Conservation (phyloP, 2,329 filamentous ascomycete genomes). For the Lecanicillium sp. region DNA sequence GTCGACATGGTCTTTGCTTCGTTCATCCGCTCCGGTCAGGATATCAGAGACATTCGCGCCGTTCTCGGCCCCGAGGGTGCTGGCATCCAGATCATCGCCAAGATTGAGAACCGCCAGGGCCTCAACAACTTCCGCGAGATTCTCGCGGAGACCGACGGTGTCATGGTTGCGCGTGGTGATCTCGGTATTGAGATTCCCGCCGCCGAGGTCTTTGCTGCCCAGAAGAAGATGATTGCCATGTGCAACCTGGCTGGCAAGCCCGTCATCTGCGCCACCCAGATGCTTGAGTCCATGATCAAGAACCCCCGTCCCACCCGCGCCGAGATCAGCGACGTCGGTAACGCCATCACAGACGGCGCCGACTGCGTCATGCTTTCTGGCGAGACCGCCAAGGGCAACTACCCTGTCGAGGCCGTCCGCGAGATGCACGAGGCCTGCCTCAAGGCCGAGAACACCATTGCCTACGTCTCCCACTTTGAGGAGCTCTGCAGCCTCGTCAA, state of each 20-base stretch:
- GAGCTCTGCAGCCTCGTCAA: conserved; percentile 81
- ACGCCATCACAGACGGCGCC: conserved; percentile 93
- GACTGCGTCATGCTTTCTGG: conserved; percentile 99
- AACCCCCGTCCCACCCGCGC: conserved; percentile 97
- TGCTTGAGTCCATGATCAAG: conserved; percentile 99
- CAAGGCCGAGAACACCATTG: conserved; percentile 93
- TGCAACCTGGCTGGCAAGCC: conserved; percentile 99
- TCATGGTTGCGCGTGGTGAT: conserved; percentile 99
- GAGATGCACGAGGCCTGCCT: conserved; percentile 99
- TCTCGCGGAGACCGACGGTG: conserved; percentile 89
- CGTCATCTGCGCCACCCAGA: conserved; percentile 97
- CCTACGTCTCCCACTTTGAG: conserved; percentile 94
- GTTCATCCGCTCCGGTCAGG: conserved; percentile 90
- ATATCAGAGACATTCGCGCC: conserved; percentile 87
- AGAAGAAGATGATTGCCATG: conserved; percentile 99
- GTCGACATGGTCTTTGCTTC: conserved; percentile 99
- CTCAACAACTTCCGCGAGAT: conserved; percentile 99
- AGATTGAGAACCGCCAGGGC: conserved; percentile 99
- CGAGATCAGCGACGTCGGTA: conserved; percentile 97
- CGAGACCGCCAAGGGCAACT: conserved; percentile 96
- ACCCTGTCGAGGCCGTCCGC: conserved; percentile 83
- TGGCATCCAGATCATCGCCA: conserved; percentile 98
- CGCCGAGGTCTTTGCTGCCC: conserved; percentile 95
- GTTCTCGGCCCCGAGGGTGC: conserved; percentile 88
- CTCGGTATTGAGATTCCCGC: conserved; percentile 95